Base-by-base conservation (phyloP, 2,329 filamentous ascomycete genomes). In the Mariannaea sp. region DNA sequence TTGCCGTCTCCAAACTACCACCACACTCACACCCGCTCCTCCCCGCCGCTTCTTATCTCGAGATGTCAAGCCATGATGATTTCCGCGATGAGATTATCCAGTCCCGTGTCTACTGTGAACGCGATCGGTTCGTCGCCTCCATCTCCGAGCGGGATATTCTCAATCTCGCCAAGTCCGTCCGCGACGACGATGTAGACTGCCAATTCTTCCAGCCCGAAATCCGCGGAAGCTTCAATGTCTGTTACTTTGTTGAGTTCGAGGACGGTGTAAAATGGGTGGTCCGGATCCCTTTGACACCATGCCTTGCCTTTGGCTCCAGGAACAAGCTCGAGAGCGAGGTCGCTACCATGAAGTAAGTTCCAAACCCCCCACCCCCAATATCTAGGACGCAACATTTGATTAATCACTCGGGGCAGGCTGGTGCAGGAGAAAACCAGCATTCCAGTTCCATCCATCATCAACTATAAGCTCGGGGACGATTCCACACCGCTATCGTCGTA, bases 321-420 rank as follows among this genome's bases (percentile, higher is more conserved):
- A 42, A 33, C 39, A 54, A 54, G 30, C 33, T 54, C 17, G 22
- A 48, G 19, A 27, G 39, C 22, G 45, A 54, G 51, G 44, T 54
- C 35, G 51, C 51, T 5, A 44, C 45, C 19, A 54, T 54, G 51
- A 26, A 54, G 51, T 49, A 49, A 13, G 51, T 44, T n/a, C n/a
- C n/a, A n/a, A n/a, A n/a, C n/a, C n/a, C n/a, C n/a, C 22, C 22
- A 24, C 5, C 5, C 8, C 22, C 8, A 24, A 8, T 24, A 5
- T 24, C 22, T 8, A 24, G 22, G 8, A 24, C 22, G 8, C 22
- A 8, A 24, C 22, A 24, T 24, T 24, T 8, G 5, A 8, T 24
- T 24, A 24, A 24, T 35, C 35, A 19, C 6, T 5, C 8, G 17
- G 8, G 26, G 3, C 6, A 53, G 49, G 41, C n/a, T 53, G 17